These are phyloP conservation scores for Aspergillus sp. DNA, from an alignment of 2,329 filamentous ascomycete genomes.

Conservation along the genomic window DNA sequence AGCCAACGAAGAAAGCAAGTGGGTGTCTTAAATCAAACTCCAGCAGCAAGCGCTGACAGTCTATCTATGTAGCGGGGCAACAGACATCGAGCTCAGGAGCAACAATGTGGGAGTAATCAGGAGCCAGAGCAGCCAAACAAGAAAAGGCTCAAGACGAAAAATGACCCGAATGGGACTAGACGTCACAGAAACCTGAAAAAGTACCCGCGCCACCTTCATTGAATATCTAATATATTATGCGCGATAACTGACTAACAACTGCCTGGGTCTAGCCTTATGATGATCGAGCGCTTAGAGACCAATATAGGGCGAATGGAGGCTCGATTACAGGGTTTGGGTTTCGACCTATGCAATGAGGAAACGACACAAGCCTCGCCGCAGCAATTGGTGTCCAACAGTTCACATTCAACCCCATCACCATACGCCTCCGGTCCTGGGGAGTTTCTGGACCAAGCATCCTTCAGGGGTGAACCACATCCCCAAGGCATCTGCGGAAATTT, in stretches of 20 bases:
- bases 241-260: not conserved
- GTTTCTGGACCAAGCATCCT: not conserved
- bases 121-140: not conserved
- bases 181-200: slow-evolving; percentile 9
- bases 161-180: not conserved
- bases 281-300: slow-evolving; percentile 19
- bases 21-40: not conserved
- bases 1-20: slow-evolving; percentile 1
- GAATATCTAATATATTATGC: not conserved
- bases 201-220: not conserved
- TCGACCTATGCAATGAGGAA: slow-evolving; percentile 1
- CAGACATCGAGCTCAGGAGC: not conserved
- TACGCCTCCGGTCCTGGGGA: not conserved
- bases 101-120: not conserved
- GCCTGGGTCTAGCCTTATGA: slow-evolving; percentile 9
- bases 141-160: not conserved
- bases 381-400: not conserved
- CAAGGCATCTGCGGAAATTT: not conserved
- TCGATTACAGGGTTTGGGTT: slow-evolving; percentile 14
- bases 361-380: not conserved
- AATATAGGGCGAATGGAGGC: slow-evolving; percentile 18
- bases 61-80: not conserved
- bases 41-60: not conserved
- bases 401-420: not conserved
- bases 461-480: not conserved